Base-by-base conservation (phyloP, 2,329 filamentous ascomycete species). In the Fusarium beomiforme region DNA sequence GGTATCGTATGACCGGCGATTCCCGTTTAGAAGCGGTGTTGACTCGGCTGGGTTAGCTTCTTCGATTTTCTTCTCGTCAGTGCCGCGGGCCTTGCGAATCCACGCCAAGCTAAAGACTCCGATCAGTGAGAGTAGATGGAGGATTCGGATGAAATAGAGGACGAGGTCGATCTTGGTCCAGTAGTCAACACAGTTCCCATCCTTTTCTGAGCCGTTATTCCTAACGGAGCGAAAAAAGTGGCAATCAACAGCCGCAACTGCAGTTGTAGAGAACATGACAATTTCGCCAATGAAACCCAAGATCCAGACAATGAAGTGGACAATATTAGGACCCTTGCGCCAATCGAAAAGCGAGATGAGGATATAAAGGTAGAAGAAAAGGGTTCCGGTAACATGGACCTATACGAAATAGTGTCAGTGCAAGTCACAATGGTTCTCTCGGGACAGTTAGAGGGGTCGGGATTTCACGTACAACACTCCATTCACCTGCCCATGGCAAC, bases 321-420 rank as follows among this genome's bases (percentile, higher is more conserved):
- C 90, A 49, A 90, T 84, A 53, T 91, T 95, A 1, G 96, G 96
- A 16, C 93, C 93, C 36, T 93, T 91, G 69, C 89, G 90, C 78
- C 92, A 92, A 80, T 98, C 95, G 76, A 97, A 86, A 62, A 98
- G 88, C 33, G 94, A 94, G 77, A 98, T 92, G 72, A 97, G 87
- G 72, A 97, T 88, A 73, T 97, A 91, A 53, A 93, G 87, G 83
- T 97, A 96, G 70, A 96, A 90, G 85, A 97, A 97, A 72, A 94
- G 92, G 46, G 93, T 92, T 59, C 92, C 93, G 61, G 93, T 88
- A 70, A 97, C 85, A 81, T 97, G 97, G 78, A 97, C 91, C 94
- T 97, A 76, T 61, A 17, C 67, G 60, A 68, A 68, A 65, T 54
- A 50, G 53, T 63, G 69, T 76, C 68, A 76, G 73, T 59, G 65